These are phyloP conservation scores for Fomitopsis pulvina DNA, from an alignment of 768 basidiomycete species.

Conservation along the genomic window DNA sequence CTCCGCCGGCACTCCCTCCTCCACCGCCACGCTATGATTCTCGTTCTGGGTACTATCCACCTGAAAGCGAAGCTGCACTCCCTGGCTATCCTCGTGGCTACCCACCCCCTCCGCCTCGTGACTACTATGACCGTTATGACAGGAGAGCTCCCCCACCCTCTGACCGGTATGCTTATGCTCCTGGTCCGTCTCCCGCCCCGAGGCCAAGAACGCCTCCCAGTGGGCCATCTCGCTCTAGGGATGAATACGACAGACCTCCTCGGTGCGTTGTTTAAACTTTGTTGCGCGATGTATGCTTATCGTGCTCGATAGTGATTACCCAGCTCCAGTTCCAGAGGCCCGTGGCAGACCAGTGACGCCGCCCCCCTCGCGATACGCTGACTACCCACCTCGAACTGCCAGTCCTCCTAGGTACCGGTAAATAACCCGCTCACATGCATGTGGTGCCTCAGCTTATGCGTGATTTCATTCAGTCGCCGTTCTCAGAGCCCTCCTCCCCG, in stretches of 20 bases:
- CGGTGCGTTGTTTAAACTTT: slow-evolving; percentile 36
- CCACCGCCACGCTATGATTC: slow-evolving; percentile 43
- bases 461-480: slow-evolving; percentile 44
- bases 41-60: slow-evolving; percentile 37
- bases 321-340: slow-evolving; percentile 40
- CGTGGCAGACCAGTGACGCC: slow-evolving; percentile 50
- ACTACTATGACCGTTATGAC: slow-evolving; percentile 50
- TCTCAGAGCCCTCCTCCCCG: slow-evolving; percentile 64
- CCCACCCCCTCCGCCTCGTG: slow-evolving; percentile 38
- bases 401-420: slow-evolving; percentile 34
- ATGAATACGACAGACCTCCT: slow-evolving; percentile 58
- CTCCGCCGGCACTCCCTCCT: slow-evolving; percentile 31
- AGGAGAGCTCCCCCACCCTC: slow-evolving; percentile 40
- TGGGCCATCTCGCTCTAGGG: slow-evolving; percentile 47
- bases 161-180: slow-evolving; percentile 30
- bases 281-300: slow-evolving; percentile 1
- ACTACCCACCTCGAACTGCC: slow-evolving; percentile 38
- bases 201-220: slow-evolving; percentile 50
- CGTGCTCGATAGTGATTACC: slow-evolving; percentile 42
- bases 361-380: slow-evolving; percentile 30
- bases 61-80: slow-evolving; percentile 33
- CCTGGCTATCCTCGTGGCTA: slow-evolving; percentile 48
- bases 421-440: background rate
- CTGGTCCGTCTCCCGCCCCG: slow-evolving; percentile 42
- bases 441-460: background rate